phyloP scores from a whole-genome alignment of 2,329 filamentous ascomycete species.

The Coniochaeta sp. region DNA sequence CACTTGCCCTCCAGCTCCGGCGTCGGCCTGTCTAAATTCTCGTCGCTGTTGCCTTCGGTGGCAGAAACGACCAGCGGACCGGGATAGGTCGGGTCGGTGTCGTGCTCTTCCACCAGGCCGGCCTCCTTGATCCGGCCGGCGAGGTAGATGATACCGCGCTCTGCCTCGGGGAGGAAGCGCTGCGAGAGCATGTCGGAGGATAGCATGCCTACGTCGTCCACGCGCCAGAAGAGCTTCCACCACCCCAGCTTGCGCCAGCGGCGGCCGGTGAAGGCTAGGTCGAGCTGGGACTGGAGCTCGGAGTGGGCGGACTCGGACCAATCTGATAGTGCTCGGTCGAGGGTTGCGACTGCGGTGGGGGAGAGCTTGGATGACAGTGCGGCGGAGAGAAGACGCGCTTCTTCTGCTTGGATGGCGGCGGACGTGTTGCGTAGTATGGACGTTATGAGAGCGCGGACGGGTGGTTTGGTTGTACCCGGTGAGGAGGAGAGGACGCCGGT shows the following conservation, averaged over 20 bases:
- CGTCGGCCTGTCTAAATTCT: slow-evolving; percentile 5
- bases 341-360: slow-evolving; percentile 28
- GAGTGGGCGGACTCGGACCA: slow-evolving; percentile 79
- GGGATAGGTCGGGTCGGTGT: slow-evolving; percentile 13
- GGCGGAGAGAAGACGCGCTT: slow-evolving; percentile 28
- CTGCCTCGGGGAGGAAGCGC: slow-evolving; percentile 69
- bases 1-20: slow-evolving; percentile 38
- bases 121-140: slow-evolving; percentile 50
- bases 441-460: slow-evolving; percentile 57
- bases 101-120: slow-evolving; percentile 7
- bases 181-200: slow-evolving; percentile 70
- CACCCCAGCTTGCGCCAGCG: slow-evolving; percentile 77
- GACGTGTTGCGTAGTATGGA: slow-evolving; percentile 55
- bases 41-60: slow-evolving; percentile 1
- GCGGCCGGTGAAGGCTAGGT: slow-evolving; percentile 66
- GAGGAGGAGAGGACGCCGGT: slow-evolving; percentile 29
- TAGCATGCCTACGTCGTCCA: slow-evolving; percentile 84
- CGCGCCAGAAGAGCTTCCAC: slow-evolving; percentile 95
- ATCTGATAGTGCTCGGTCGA: slow-evolving; percentile 53
- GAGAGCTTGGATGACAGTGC: slow-evolving; percentile 20
- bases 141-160: slow-evolving; percentile 76
- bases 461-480: slow-evolving; percentile 50
- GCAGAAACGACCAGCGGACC: slow-evolving; percentile 11
- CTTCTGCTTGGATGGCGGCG: slow-evolving; percentile 41
- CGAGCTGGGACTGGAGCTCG: slow-evolving; percentile 74